These are phyloP conservation scores for Phytophthora hibernalis DNA, from an alignment of 352 stramenopile species.

Conservation along the genomic window DNA sequence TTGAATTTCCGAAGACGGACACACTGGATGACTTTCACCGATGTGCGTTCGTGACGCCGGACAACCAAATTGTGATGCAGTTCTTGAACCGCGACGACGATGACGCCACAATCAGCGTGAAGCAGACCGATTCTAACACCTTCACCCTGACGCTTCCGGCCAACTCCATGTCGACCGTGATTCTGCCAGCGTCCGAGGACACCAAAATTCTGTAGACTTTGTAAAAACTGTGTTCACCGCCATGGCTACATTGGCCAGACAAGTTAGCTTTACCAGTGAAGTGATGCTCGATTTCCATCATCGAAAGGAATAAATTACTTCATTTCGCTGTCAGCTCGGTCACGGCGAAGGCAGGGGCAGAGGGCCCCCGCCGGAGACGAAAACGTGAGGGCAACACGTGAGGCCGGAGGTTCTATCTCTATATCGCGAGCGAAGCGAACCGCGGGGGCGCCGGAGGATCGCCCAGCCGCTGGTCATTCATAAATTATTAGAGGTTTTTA, in stretches of 20 bases:
- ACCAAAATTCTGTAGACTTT: conserved; percentile 26
- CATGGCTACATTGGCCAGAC: neutral
- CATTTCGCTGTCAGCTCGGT: neutral
- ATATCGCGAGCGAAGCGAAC: too few relatives aligned
- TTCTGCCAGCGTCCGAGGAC: conserved; percentile 27
- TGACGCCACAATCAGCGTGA: conserved; percentile 37
- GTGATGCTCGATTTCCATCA: neutral
- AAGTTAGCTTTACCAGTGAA: conserved; percentile 2
- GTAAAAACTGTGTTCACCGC: neutral
- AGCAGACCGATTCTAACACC: conserved; percentile 24
- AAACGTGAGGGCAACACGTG: too few relatives aligned
- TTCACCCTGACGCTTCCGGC: conserved; percentile 19
- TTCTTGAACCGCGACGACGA: conserved; percentile 47
- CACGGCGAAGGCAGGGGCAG: too few relatives aligned
- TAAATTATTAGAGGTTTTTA: too few relatives aligned
- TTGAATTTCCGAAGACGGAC: conserved; percentile 42
- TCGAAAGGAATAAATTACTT: too few relatives aligned
- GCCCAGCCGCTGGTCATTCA: too few relatives aligned
- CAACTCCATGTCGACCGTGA: conserved; percentile 25
- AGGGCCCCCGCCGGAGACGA: too few relatives aligned
- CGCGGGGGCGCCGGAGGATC: too few relatives aligned
- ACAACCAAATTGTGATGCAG: conserved; percentile 51
- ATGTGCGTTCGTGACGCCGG: conserved; percentile 47
- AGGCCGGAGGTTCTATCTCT: too few relatives aligned
- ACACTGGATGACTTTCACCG: conserved; percentile 40